Base-by-base conservation (phyloP, 2,329 filamentous ascomycete genomes). In the Epichloe baconii region DNA sequence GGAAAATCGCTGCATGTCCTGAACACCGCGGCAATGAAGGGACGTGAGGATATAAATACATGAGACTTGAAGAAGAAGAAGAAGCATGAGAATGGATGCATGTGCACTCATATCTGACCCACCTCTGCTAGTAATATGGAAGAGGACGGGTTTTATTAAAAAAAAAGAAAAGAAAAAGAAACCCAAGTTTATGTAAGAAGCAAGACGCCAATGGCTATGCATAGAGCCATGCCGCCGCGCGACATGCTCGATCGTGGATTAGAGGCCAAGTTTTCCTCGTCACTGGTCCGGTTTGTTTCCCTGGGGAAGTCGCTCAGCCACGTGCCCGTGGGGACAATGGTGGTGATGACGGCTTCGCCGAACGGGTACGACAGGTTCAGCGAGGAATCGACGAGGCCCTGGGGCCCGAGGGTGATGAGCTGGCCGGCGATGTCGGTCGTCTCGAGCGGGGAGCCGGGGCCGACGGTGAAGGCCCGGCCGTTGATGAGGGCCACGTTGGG, bases 401-500 rank as follows among this genome's bases (percentile, higher is more conserved):
- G 59, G 2, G 76, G 70, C 1, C 70, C 74, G 38, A 78, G 70
- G 0, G 70, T 75, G 31, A 82, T 63, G 0, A 69, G 76, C 59
- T 79, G 68, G 1, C 73, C 72, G 5, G 68, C 72, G 4, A 78
- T 64, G 0, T 73, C 65, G 1, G 71, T 73, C 0, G 71, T 78
- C 1, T 64, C 71, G 11, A 60, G 60, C n/a, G 61, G 61, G 2
- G 67, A 65, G 11, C 66, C 68, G 0, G 72, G 67, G 0, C 76
- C 76, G 47, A 81, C 62, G 1, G 71, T 75, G 56, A 77, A 79
- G 0, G 73, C 78, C 3, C 64, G 64, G 36, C 72, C 72, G 37
- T 68, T 65, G 47, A 83, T 66, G 31, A 81, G 68, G 1, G 76
- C 69, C 12, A 71, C 63, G 3, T 70, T 73, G 1, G 71, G 62